A percentile compares a stretch with the other conserved stretches of the same genome.
phyloP scores from a whole-genome alignment of 1,284 basidiomycete genomes.

The Quambalaria eucalypti region DNA sequence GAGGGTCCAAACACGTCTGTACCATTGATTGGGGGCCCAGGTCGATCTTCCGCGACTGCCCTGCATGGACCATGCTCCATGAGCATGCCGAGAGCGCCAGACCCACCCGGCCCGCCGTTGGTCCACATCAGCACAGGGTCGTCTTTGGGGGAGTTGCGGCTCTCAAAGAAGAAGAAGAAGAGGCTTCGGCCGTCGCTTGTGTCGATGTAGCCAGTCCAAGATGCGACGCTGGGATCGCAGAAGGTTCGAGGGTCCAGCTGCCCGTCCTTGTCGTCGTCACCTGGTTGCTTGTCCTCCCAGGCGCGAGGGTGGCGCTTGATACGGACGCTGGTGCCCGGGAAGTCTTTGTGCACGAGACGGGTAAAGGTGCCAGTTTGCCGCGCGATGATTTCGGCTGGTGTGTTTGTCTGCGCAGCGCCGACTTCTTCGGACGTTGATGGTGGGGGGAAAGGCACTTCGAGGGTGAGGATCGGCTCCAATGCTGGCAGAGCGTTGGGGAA shows the following conservation, averaged over 20 bases:
- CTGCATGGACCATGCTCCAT: constrained; percentile 58
- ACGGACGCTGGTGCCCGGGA: constrained; percentile 25
- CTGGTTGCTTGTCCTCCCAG: background rate
- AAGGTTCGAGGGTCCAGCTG: constrained; percentile 24
- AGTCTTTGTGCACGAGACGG: constrained; percentile 26
- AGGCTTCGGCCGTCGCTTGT: constrained; percentile 58
- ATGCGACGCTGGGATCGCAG: constrained; percentile 38
- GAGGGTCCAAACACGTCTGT: constrained; percentile 58
- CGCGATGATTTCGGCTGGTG: too few relatives aligned
- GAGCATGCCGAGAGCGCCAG: constrained; percentile 54
- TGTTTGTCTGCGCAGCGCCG: too few relatives aligned
- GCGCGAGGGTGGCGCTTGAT: constrained; percentile 18
- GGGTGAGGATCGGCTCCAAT: too few relatives aligned
- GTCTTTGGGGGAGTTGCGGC: constrained; percentile 58
- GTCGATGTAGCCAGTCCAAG: constrained; percentile 53
- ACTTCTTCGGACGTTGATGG: too few relatives aligned
- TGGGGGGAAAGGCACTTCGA: too few relatives aligned
- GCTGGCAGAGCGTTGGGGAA: too few relatives aligned
- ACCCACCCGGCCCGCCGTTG: constrained; percentile 45
- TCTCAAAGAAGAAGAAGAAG: constrained; percentile 82
- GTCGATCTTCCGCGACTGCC: constrained; percentile 15
- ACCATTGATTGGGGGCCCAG: constrained; percentile 49
- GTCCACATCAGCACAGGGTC: constrained; percentile 55
- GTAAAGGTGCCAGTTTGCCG: constrained; percentile 16
- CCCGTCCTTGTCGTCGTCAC: background rate